Evolutionary conservation across 768 basidiomycete species (phyloP).

Genomic region (Termitomyces eurrhizus): DNA sequence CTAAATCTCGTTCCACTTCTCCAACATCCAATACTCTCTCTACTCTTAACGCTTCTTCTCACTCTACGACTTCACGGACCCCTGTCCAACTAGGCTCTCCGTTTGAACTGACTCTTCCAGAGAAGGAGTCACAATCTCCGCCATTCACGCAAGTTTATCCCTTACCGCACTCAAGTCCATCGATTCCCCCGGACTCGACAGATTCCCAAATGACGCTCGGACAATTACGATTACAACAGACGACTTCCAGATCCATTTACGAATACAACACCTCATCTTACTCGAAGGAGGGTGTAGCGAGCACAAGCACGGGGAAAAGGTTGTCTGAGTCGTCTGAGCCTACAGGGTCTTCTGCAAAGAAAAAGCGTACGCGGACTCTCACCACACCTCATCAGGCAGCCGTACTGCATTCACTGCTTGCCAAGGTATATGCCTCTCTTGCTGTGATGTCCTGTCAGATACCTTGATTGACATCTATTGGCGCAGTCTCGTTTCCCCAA

Average conservation of each 20-base stretch:
- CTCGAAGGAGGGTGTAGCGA: slow-evolving; percentile 55
- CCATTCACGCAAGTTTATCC: slow-evolving; percentile 24
- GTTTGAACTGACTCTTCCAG: slow-evolving; percentile 19
- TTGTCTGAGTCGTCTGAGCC: slow-evolving; percentile 29
- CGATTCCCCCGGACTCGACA: slow-evolving; percentile 17
- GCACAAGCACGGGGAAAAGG: slow-evolving; percentile 51
- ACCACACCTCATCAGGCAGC: slow-evolving; percentile 88
- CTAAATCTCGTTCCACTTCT: slow-evolving; percentile 43
- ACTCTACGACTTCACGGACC: slow-evolving; percentile 41
- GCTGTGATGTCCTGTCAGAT: neutral
- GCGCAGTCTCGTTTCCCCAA: slow-evolving; percentile 83
- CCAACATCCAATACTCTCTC: slow-evolving; percentile 38
- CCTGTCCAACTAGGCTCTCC: slow-evolving; percentile 33
- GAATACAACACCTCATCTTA: slow-evolving; percentile 42
- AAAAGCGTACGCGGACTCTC: slow-evolving; percentile 78
- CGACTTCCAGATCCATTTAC: slow-evolving; percentile 18
- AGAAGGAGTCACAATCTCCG: slow-evolving; percentile 20
- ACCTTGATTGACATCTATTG: slow-evolving; percentile 10
- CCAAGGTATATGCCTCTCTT: slow-evolving; percentile 52
- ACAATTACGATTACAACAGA: slow-evolving; percentile 33
- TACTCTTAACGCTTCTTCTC: slow-evolving; percentile 27
- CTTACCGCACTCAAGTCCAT: slow-evolving; percentile 18
- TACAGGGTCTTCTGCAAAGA: slow-evolving; percentile 55
- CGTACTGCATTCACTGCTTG: slow-evolving; percentile 82
- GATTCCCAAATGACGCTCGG: slow-evolving; percentile 38